Evolutionary conservation across 148 eudicot genomes (phyloP).

Genomic region (Nyssa sinensis): DNA sequence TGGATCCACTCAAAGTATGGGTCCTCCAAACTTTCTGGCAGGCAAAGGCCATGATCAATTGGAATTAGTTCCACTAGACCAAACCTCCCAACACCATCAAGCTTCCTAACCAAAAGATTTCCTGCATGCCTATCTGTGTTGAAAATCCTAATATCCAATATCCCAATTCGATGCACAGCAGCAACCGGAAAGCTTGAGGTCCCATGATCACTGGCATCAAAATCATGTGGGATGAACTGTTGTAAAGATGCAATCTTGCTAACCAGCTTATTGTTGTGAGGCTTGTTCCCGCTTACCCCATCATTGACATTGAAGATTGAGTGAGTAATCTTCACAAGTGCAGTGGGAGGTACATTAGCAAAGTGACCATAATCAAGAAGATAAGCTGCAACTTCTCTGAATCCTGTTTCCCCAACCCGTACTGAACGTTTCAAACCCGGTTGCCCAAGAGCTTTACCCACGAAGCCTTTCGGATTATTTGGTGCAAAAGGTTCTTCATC

Average conservation of each 20-base stretch:
- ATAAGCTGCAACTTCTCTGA: constrained; percentile 93
- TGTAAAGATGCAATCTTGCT: constrained; percentile 96
- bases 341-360: constrained; percentile 90
- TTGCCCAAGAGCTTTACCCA: constrained; percentile 91
- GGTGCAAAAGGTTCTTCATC: constrained; percentile 99
- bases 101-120: constrained; percentile 84
- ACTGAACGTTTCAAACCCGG: constrained; percentile 91
- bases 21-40: constrained; percentile 94
- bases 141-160: constrained; percentile 82
- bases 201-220: constrained; percentile 97
- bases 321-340: constrained; percentile 90
- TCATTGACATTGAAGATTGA: constrained; percentile 80
- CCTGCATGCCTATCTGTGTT: constrained; percentile 97
- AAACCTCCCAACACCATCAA: constrained; percentile 67
- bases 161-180: constrained; percentile 91
- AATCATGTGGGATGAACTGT: constrained; percentile 84
- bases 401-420: constrained; percentile 93
- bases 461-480: constrained; percentile 95
- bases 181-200: constrained; percentile 89
- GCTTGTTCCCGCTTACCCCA: constrained; percentile 63
- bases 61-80: constrained; percentile 93
- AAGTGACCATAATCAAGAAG: constrained; percentile 75
- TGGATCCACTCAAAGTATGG: constrained; percentile 99
- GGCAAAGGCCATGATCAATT: constrained; percentile 95
- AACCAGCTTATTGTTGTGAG: constrained; percentile 45